Percentiles rank a stretch among this genome's conserved stretches.
phyloP scores from a whole-genome alignment of 192 early-diverging fungal species.

The Coemansia sp. region DNA sequence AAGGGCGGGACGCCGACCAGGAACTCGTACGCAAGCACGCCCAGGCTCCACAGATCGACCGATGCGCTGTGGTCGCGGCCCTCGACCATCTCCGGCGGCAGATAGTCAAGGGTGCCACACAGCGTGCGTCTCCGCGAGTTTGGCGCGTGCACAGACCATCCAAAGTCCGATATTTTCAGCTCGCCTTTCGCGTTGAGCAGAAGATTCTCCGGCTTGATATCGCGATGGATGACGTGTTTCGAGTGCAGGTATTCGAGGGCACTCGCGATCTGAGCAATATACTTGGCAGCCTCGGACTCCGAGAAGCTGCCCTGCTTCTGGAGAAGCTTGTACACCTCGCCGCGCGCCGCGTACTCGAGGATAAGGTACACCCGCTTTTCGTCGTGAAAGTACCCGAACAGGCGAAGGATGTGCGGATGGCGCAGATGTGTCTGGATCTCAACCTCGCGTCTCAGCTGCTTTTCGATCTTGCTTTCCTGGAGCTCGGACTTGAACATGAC shows the following conservation, averaged over 20 bases:
- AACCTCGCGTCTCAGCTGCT: slow-evolving; percentile 91
- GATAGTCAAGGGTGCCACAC: slow-evolving; percentile 95
- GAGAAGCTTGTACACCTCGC: slow-evolving; percentile 89
- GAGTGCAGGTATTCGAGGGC: slow-evolving; percentile 86
- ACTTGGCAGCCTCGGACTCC: slow-evolving; percentile 82
- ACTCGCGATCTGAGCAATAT: slow-evolving; percentile 85
- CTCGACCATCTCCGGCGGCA: slow-evolving; percentile 96
- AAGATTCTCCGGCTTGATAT: slow-evolving; percentile 97
- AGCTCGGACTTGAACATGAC: slow-evolving; percentile 87
- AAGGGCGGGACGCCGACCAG: slow-evolving; percentile 91
- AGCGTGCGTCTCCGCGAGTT: slow-evolving; percentile 79
- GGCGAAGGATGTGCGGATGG: slow-evolving; percentile 92
- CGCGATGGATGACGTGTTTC: slow-evolving; percentile 92
- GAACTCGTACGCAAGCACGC: slow-evolving; percentile 93
- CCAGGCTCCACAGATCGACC: slow-evolving; percentile 93
- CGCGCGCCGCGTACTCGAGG: slow-evolving; percentile 92
- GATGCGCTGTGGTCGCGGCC: slow-evolving; percentile 74
- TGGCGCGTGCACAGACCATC: slow-evolving; percentile 92
- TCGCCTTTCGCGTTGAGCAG: slow-evolving; percentile 84
- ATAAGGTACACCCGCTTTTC: slow-evolving; percentile 90
- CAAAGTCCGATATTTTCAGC: slow-evolving; percentile 96
- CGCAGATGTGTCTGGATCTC: slow-evolving; percentile 93
- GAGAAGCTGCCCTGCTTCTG: slow-evolving; percentile 69
- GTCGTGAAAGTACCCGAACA: slow-evolving; percentile 97
- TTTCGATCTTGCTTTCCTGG: slow-evolving; percentile 72